A percentile compares a stretch with the other conserved stretches of the same genome.
These are phyloP conservation scores for Carex parvula DNA, from an alignment of 176 grass and related monocot genomes.

Conservation along the genomic window DNA sequence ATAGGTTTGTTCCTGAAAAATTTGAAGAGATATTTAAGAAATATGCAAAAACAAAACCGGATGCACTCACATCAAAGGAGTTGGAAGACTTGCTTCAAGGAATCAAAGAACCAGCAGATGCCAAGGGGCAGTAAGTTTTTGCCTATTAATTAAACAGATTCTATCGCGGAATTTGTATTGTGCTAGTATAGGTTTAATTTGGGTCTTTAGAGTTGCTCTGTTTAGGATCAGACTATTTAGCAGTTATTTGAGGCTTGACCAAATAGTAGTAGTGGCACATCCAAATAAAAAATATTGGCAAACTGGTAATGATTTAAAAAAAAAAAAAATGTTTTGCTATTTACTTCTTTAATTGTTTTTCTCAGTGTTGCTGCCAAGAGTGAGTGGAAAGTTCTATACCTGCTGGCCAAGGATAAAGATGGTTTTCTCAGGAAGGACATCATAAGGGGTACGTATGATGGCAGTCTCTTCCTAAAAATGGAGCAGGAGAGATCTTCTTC, in stretches of 20 bases:
- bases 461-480: slow-evolving; percentile 46
- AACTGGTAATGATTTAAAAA: background rate
- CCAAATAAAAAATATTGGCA: too few relatives aligned
- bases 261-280: background rate
- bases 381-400: slow-evolving; percentile 49
- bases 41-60: slow-evolving; percentile 44
- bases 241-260: background rate
- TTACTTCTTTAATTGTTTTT: background rate
- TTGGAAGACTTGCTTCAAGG: slow-evolving; percentile 49
- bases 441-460: slow-evolving; percentile 48
- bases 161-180: background rate
- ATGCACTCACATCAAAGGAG: slow-evolving; percentile 47
- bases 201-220: background rate
- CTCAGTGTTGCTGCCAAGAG: slow-evolving; percentile 25
- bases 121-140: slow-evolving; percentile 42
- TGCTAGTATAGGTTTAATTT: background rate
- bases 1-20: slow-evolving; percentile 69
- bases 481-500: slow-evolving; percentile 34
- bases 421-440: slow-evolving; percentile 56
- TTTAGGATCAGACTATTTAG: background rate
- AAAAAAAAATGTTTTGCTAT: background rate
- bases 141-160: background rate
- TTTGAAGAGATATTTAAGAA: slow-evolving; percentile 80
- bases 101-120: slow-evolving; percentile 40
- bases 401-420: slow-evolving; percentile 45